Percentiles rank a stretch among this genome's conserved stretches.
phyloP scores from a whole-genome alignment of 352 stramenopile genomes.

The Pythium phragmiticola region DNA sequence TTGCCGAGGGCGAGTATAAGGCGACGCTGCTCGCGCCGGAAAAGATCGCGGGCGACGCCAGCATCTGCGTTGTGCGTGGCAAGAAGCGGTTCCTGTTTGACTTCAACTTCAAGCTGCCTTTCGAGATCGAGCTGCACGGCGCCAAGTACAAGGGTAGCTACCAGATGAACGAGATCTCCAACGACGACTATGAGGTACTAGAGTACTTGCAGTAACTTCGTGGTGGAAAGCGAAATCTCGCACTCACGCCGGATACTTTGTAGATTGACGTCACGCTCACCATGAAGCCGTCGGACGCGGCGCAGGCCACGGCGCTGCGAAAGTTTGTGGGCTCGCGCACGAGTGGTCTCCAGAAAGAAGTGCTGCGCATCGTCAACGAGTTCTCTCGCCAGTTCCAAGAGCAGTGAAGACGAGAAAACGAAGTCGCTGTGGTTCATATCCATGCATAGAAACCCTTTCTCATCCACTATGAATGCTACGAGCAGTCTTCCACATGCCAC shows the following conservation, averaged over 20 bases:
- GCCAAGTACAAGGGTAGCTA: slow-evolving; percentile 30
- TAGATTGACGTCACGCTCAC: slow-evolving; percentile 20
- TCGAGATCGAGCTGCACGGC: too few species aligned
- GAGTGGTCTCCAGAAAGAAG: slow-evolving; percentile 61
- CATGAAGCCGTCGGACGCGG: slow-evolving; percentile 47
- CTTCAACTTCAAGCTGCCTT: too few species aligned
- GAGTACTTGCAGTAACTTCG: too few species aligned
- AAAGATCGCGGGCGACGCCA: too few species aligned
- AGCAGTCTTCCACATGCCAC: too few species aligned
- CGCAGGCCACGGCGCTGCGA: slow-evolving; percentile 45
- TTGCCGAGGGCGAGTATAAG: slow-evolving; percentile 14
- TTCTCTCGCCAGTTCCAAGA: slow-evolving; percentile 68
- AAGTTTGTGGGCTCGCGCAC: slow-evolving; percentile 48
- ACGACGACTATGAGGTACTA: slow-evolving; percentile 82
- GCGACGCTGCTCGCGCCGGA: slow-evolving; percentile 51
- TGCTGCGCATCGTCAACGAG: slow-evolving; percentile 53
- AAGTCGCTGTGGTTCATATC: too few species aligned
- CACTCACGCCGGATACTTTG: too few species aligned
- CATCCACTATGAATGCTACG: too few species aligned
- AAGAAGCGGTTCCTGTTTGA: too few species aligned
- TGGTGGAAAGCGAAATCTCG: too few species aligned
- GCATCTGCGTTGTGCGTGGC: too few species aligned
- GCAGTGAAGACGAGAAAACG: slow-evolving; percentile 38
- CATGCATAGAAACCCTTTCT: too few species aligned
- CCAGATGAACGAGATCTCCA: slow-evolving; percentile 82